Base-by-base conservation (phyloP, 345 rosid species). In the Lumnitzera littorea region DNA sequence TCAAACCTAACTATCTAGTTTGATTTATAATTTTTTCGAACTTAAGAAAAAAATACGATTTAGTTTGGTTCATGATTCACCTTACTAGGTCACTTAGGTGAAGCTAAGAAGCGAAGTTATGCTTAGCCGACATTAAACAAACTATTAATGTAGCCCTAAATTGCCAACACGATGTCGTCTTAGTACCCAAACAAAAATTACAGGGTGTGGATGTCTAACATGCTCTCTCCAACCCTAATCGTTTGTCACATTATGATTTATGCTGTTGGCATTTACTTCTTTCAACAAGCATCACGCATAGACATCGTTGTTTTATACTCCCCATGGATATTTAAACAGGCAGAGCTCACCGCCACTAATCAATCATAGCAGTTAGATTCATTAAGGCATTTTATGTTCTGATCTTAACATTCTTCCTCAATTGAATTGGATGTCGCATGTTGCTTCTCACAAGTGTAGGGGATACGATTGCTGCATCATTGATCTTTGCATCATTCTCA, bases 121-220 rank as follows among this genome's bases (percentile, higher is more conserved):
- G 97, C 14, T 83, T 92, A 0, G 70, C 76, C 16, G 97, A 92
- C 12, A 92, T 92, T 60, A 92, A 92, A 64, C 72, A 75, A 46
- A 95, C 85, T 2, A 95, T 95, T 2, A 91, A 91, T 50, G 90
- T 92, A n/a, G 86, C 91, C 0, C 57, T 70, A 13, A 84, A 87
- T 0, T 87, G 91, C 77, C 74, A 72, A 63, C 96, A 86, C 78
- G 96, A 87, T 66, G 4, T 85, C 60, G 92, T 94, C 56, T 68
- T 58, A 11, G 88, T 84, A 5, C 51, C 43, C 1, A 70, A 41
- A 20, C 24, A 27, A 31, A 48, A 16, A 69, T 74, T 59, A 79
- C 3, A 65, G 13, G 91, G 88, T 0, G 76, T 78, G 67, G 94
- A 94, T 7, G 88, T 87, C 0, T 89, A 87, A 88, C 67, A 56